Conservation (phyloP, 164 flowering plant species). For the Chimonanthus salicifolius region DNA sequence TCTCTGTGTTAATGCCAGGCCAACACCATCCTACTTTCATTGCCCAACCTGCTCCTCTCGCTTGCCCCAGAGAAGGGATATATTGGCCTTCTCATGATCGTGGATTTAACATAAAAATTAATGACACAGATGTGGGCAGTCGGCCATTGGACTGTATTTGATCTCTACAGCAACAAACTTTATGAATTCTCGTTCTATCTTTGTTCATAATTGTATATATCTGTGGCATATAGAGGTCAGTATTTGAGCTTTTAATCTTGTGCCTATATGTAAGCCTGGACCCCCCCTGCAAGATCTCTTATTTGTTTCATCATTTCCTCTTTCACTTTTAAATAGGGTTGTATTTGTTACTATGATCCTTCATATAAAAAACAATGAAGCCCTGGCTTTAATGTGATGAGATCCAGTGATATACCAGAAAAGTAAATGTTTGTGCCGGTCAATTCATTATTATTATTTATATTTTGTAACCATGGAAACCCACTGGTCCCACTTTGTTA, state of each 20-base stretch:
- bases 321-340: not conserved
- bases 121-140: not conserved
- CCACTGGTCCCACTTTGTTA: too few species aligned
- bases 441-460: too few species aligned
- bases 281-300: not conserved
- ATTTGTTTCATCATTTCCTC: not conserved
- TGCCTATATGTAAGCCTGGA: not conserved
- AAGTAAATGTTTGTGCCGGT: too few species aligned
- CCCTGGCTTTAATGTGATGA: too few species aligned
- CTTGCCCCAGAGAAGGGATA: conserved; percentile 66
- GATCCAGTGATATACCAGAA: too few species aligned
- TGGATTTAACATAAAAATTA: conserved; percentile 14
- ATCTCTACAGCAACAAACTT: not conserved
- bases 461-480: too few species aligned
- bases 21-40: conserved; percentile 66
- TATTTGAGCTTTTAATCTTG: not conserved
- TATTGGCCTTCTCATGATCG: conserved; percentile 61
- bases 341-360: not conserved
- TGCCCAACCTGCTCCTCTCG: conserved; percentile 83
- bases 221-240: not conserved
- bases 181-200: not conserved
- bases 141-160: not conserved
- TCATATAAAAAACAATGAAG: too few species aligned
- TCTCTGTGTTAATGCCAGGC: conserved; percentile 91
- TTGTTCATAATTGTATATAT: not conserved